Evolutionary conservation across 2,329 filamentous ascomycete species (phyloP).

Genomic region (Fusarium sacchari): DNA sequence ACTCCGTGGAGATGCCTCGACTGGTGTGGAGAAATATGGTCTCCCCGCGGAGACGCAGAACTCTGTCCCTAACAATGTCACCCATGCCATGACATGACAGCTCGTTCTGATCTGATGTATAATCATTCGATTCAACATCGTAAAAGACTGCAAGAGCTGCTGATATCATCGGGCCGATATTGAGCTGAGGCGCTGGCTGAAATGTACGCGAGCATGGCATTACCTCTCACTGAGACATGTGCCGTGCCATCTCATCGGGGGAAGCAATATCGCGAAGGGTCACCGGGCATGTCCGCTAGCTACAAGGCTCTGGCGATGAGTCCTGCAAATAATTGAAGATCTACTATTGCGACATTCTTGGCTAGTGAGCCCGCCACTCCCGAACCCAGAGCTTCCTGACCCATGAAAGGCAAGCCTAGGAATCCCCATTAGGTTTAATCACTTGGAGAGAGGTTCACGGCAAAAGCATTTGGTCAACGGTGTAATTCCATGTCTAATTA

Average conservation of each 20-base stretch:
- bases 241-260: not conserved
- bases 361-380: not conserved
- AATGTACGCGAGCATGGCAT: fast-evolving
- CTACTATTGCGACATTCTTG: too few species aligned
- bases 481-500: not conserved
- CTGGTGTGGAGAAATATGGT: slow-evolving; percentile 1
- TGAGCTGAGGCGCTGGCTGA: not conserved
- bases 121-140: not conserved
- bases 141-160: not conserved
- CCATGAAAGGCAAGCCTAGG: not conserved
- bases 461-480: fast-evolving
- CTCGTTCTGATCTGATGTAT: slow-evolving; percentile 2
- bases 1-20: slow-evolving; percentile 12
- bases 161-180: not conserved
- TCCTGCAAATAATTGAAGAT: not conserved
- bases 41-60: slow-evolving; percentile 5
- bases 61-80: not conserved
- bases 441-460: fast-evolving
- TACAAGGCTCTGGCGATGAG: not conserved
- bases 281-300: too few species aligned
- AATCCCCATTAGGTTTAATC: not conserved
- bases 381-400: not conserved
- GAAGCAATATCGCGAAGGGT: not conserved
- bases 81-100: slow-evolving; percentile 16
- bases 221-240: not conserved